Evolutionary conservation across 169 alveolate species (phyloP).

Genomic region (Amoebophrya sp.): DNA sequence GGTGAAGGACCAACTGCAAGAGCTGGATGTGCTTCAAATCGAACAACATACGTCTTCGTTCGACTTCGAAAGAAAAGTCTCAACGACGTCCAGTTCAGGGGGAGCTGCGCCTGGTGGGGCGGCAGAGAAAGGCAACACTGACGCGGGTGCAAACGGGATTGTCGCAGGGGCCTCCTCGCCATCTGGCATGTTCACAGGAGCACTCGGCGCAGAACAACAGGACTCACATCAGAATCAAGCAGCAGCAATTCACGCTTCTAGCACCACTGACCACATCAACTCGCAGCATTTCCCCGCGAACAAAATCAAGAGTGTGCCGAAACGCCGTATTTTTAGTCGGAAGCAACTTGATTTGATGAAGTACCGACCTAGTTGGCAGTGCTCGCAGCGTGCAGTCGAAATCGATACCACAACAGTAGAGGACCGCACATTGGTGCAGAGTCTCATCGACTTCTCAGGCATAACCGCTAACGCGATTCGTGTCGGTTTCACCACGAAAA

Average conservation of each 20-base stretch:
- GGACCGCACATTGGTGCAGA: not conserved
- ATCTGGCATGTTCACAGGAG: too few relatives aligned
- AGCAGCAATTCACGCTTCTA: not conserved
- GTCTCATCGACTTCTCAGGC: not conserved
- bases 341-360: not conserved
- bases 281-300: not conserved
- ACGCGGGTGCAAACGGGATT: too few relatives aligned
- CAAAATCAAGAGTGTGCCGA: not conserved
- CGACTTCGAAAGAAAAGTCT: too few relatives aligned
- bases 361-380: not conserved
- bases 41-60: too few relatives aligned
- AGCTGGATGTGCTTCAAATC: too few relatives aligned
- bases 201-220: not conserved
- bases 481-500: not conserved
- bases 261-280: not conserved
- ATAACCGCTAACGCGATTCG: not conserved
- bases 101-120: too few relatives aligned
- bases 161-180: too few relatives aligned
- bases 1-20: too few relatives aligned
- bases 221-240: not conserved
- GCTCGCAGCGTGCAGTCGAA: not conserved
- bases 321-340: not conserved
- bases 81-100: too few relatives aligned
- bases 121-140: too few relatives aligned
- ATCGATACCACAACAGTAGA: not conserved